Conservation (phyloP, 345 rosid genomes). For the Citrus unshiu region DNA sequence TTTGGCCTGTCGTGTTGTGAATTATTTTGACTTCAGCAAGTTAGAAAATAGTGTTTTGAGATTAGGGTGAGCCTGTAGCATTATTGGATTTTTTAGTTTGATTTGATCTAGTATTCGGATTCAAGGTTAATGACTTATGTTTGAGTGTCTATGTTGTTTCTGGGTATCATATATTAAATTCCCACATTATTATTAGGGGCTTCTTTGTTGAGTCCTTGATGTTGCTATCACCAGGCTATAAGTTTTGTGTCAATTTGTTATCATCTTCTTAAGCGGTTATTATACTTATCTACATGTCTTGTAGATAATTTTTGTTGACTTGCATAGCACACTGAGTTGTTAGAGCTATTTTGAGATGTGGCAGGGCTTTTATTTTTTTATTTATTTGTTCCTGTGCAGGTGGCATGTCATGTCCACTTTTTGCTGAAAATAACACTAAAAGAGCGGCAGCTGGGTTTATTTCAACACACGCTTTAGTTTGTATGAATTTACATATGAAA, state of each 20-base stretch:
- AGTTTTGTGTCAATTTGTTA: not conserved
- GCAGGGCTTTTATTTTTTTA: not conserved
- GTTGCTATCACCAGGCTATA: not conserved
- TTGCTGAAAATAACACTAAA: conserved; percentile 18
- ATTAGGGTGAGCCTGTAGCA: not conserved
- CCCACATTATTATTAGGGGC: not conserved
- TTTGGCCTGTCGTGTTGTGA: not conserved
- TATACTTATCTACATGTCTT: no score
- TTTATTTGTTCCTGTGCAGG: conserved; percentile 12
- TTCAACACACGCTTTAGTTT: conserved; percentile 30
- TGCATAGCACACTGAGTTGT: conserved; percentile 22
- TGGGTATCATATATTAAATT: not conserved
- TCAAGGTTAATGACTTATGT: not conserved
- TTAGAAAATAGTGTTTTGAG: not conserved
- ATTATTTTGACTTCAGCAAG: not conserved
- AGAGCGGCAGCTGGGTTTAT: conserved; percentile 9
- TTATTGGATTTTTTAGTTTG: not conserved
- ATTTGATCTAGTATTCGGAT: not conserved
- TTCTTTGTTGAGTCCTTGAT: not conserved
- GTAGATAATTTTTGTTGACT: not conserved
- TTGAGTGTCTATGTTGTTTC: not conserved
- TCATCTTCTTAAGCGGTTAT: not conserved
- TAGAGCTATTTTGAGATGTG: not conserved
- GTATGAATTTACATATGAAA: conserved; percentile 76
- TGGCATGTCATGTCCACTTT: conserved; percentile 27